Conservation (phyloP, 192 early-diverging fungal genomes). For the Backusella westeae region DNA sequence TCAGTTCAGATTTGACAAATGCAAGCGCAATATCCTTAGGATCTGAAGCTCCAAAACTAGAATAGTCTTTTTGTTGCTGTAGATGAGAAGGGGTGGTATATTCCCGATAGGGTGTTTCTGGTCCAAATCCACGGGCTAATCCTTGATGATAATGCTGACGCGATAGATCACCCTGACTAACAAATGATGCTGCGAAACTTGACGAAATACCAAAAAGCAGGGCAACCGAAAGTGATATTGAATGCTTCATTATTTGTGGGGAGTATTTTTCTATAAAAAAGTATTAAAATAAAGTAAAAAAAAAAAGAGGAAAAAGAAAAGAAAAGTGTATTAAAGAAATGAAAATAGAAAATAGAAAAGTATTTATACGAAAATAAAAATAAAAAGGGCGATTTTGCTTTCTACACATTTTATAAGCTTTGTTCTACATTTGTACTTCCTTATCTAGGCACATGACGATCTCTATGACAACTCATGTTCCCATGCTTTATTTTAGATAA, state of each 20-base stretch:
- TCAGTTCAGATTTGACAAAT: constrained; percentile 44
- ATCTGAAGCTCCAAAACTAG: not conserved
- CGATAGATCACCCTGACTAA: not conserved
- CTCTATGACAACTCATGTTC: not conserved
- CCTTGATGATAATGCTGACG: constrained; percentile 9
- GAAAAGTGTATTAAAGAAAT: not conserved
- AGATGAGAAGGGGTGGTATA: not conserved
- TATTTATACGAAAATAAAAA: not conserved
- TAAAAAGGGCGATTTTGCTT: not conserved
- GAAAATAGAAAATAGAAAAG: not conserved
- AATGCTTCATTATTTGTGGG: constrained; percentile 1
- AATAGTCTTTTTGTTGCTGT: constrained; percentile 6
- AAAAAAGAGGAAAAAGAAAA: not conserved
- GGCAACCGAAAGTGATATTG: not conserved
- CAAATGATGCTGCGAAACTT: not conserved
- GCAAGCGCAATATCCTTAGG: constrained; percentile 44
- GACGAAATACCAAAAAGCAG: constrained; percentile 4
- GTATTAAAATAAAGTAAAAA: not conserved
- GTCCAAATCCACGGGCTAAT: constrained; percentile 20
- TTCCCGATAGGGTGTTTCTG: constrained; percentile 12
- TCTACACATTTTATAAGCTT: not conserved
- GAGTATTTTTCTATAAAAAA: not conserved
- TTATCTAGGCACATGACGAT: not conserved
- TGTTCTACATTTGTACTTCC: not conserved
- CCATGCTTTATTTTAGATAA: constrained; percentile 6